A percentile compares a stretch with the other conserved stretches of the same genome.
phyloP scores from a whole-genome alignment of 164 flowering plant species.

The Vitis amurensis region DNA sequence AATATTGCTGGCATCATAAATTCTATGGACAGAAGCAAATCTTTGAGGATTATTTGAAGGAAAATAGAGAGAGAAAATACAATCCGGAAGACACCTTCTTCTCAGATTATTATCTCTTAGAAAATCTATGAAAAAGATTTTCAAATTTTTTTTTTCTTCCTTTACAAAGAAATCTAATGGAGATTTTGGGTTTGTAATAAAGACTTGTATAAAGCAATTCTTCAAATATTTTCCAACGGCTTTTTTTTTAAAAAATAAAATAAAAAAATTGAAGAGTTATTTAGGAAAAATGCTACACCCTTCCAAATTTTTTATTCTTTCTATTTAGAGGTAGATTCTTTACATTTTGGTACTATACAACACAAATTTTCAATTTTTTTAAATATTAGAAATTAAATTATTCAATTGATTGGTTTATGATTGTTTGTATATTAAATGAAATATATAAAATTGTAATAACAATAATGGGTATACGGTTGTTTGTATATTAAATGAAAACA shows the following conservation, averaged over 20 bases:
- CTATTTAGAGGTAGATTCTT: background rate
- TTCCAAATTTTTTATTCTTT: background rate
- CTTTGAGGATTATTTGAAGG: conserved; percentile 44
- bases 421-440: too few species aligned
- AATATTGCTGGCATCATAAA: conserved; percentile 53
- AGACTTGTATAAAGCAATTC: background rate
- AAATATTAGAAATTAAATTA: too few species aligned
- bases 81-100: conserved; percentile 45
- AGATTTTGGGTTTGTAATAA: background rate
- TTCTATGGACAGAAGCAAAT: conserved; percentile 38
- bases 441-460: too few species aligned
- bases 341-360: background rate
- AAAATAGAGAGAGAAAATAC: conserved; percentile 53
- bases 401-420: too few species aligned
- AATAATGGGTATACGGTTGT: too few species aligned
- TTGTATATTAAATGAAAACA: too few species aligned
- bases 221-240: conserved; percentile 19
- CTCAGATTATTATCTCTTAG: conserved; percentile 17
- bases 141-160: background rate
- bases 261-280: background rate
- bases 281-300: conserved; percentile 11
- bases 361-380: too few species aligned
- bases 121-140: conserved; percentile 9
- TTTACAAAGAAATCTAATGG: conserved; percentile 7
- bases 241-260: too few species aligned